phyloP scores from a whole-genome alignment of 352 stramenopile genomes.

The Globisporangium middletonii region DNA sequence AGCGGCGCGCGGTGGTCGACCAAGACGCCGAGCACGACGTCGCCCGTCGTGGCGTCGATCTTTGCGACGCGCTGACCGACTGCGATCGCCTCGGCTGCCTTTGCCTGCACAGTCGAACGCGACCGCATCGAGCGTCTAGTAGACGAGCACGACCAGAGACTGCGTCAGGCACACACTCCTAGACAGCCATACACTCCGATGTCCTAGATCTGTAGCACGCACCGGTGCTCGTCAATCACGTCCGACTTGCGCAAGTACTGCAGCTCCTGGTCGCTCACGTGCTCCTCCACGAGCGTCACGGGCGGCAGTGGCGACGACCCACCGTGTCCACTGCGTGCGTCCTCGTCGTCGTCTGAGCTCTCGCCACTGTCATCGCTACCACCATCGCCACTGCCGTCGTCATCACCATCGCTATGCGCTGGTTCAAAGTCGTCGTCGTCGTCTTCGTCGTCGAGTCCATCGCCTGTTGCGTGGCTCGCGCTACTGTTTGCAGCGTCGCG shows the following conservation, averaged over 20 bases:
- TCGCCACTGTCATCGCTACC: constrained; percentile 45
- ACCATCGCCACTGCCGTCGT: constrained; percentile 7
- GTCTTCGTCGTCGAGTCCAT: constrained; percentile 1
- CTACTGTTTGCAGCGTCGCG: not conserved
- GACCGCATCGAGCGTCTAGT: constrained; percentile 28
- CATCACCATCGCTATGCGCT: constrained; percentile 15
- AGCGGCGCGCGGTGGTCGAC: constrained; percentile 20
- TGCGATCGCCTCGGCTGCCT: not conserved
- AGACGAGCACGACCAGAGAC: not conserved
- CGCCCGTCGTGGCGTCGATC: constrained; percentile 17
- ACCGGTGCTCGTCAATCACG: constrained; percentile 48
- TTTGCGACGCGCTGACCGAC: constrained; percentile 45
- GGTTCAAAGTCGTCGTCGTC: constrained; percentile 3
- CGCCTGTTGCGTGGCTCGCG: not conserved
- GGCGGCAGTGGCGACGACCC: constrained; percentile 1
- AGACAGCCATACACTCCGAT: not conserved
- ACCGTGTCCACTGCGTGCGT: constrained; percentile 9
- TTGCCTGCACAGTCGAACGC: not conserved
- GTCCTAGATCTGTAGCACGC: not conserved
- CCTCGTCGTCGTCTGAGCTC: constrained; percentile 20
- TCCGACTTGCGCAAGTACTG: constrained; percentile 42
- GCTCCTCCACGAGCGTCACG: constrained; percentile 21
- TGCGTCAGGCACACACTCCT: not conserved
- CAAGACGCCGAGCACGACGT: constrained; percentile 47
- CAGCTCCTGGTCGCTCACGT: constrained; percentile 29